Conservation (phyloP, 2,329 filamentous ascomycete species). For the Coniella vitis region DNA sequence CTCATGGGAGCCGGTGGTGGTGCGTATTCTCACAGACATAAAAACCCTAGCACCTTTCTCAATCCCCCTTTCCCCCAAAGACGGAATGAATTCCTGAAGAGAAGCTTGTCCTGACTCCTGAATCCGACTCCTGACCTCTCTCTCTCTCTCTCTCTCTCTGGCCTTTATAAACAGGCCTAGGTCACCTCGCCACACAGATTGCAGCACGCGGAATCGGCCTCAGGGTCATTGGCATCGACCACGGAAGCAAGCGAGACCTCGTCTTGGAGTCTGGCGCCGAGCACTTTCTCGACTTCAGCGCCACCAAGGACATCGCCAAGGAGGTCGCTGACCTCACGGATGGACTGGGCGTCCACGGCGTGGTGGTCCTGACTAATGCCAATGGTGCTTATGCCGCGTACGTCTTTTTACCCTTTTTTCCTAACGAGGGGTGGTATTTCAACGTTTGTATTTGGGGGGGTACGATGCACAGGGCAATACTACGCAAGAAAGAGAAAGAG, state of each 20-base stretch:
- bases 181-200: conserved; percentile 10
- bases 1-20: conserved; percentile 56
- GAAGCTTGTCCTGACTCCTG: too few species aligned
- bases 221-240: conserved; percentile 15
- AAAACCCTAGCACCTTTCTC: conserved; percentile 19
- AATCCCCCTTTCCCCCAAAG: conserved; percentile 43
- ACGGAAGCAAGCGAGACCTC: conserved; percentile 16
- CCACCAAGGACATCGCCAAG: conserved; percentile 28
- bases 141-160: too few species aligned
- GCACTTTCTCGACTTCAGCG: conserved; percentile 57
- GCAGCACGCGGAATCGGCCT: conserved; percentile 14
- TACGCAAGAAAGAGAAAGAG: too few species aligned
- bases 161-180: too few species aligned
- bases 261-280: conserved; percentile 51
- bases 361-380: conserved; percentile 47
- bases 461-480: too few species aligned
- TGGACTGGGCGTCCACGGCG: conserved; percentile 53
- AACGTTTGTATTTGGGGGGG: too few species aligned
- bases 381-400: conserved; percentile 38
- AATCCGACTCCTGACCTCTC: too few species aligned
- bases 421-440: too few species aligned
- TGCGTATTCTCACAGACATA: conserved; percentile 33
- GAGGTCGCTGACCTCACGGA: conserved; percentile 51
- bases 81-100: conserved; percentile 35
- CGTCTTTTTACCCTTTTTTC: neutral